Evolutionary conservation across 495 filamentous ascomycete genomes (phyloP), one percentile per base, ranked within the genome.

Genomic region (Penicillium soppii): DNA sequence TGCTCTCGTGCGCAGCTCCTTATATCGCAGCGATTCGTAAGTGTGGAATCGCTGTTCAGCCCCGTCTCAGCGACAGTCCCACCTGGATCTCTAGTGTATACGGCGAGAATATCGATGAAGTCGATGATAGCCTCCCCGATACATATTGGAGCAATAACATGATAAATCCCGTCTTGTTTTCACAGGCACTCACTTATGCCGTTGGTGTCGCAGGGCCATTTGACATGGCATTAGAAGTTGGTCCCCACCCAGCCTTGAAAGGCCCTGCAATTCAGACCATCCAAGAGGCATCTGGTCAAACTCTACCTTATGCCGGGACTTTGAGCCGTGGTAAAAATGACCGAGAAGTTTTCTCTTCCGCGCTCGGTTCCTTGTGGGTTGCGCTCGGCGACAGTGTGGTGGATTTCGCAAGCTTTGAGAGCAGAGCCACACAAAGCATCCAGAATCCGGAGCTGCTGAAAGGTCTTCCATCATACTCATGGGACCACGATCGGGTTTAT

Each of bases 131-230:
- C 22, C 39, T 52, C 10, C 41, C 46, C 1, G 61, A 58, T n/a
- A 43, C 44, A 4, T 86, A 86, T 59, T 86, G 82, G 82, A 66
- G 53, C 13, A 72, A 81, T 42, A 85, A 85, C 43, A 79, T 86
- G 79, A 60, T 77, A 21, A 67, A 74, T 15, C 72, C 75, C 2
- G 82, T 86, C 6, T 59, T 78, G 9, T 86, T 86, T 53, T 62
- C 61, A n/a, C 67, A 83, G 23, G 83, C 82, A 13, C 43, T 83
- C 3, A 56, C 46, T 4, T 62, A 65, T 16, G 73, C 74, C 2
- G 33, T 77, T 4, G 52, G 54, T 54, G 38, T 55, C 15, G 47
- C 57, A 1, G 44, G 69, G 4, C 61, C 62, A 7, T 79, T 75
- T 43, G 53, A 61, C 50, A 50, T 68, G 42, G 69, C 55, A 5